Base-by-base conservation (phyloP, 805 yeast species). In the Candida rishiriensis region DNA sequence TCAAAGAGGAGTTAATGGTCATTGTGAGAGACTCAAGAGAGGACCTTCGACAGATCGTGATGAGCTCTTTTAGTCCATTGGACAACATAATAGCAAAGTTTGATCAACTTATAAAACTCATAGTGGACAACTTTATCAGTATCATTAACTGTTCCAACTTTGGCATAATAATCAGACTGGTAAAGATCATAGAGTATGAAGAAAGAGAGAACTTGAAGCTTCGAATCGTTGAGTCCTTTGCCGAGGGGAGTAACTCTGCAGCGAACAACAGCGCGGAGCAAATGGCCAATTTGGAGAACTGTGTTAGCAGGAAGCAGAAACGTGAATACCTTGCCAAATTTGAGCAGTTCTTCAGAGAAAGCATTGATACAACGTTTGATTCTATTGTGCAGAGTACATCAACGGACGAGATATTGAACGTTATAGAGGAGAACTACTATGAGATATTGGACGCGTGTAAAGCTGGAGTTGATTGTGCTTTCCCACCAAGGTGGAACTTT, bases 111-210 rank as follows among this genome's bases (percentile, higher is more conserved):
- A 61, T 88, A 43, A 73, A 70, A 39, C 82, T 83, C 40, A 71
- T 87, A n/a, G 79, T 85, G 12, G 78, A 76, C 38, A 80, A 79
- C 41, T 55, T 88, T 32, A 48, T 55, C 30, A 97, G 89, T 61
- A 74, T 85, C 15, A 72, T 85, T 5, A 81, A 85, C 43, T 80
- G 76, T 15, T 85, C 79, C 0, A 88, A 90, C 58, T 64, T 66
- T 29, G 79, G 83, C 29, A 68, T 89, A 50, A 80, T 87, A 1
- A 81, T 82, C 32, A 79, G 90, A 42, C 61, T 85, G 38, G 81
- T 88, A 35, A 85, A 88, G 51, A 77, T 93, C 14, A 71, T 93
- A 36, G 95, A 89, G 50, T 73, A 69, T 50, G 99, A 93, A 63
- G 87, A 85, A 51, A 70, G 75, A 28, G 88, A 87, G 56, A 99